Evolutionary conservation across 139 green algal genomes (phyloP).

Genomic region (Chlamydomonas schloesseri): DNA sequence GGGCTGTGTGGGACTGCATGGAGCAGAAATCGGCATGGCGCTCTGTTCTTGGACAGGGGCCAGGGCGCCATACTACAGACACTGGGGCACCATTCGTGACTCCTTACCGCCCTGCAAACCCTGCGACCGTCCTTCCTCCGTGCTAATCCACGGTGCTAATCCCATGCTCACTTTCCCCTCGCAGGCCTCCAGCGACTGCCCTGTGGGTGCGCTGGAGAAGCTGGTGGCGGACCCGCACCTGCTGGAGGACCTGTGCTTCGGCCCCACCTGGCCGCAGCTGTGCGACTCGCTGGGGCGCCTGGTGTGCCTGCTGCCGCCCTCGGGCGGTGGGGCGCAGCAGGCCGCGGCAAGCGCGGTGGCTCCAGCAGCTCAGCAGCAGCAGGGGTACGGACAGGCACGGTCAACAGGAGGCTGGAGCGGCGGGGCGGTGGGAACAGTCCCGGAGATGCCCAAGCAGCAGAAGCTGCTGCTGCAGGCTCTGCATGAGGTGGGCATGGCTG

Average conservation of each 20-base stretch:
- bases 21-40: no score
- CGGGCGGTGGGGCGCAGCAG: not conserved
- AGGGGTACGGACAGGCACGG: no score
- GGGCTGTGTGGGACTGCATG: not conserved
- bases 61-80: not conserved
- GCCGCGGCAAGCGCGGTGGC: not conserved
- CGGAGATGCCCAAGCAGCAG: not conserved
- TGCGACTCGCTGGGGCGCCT: constrained; percentile 14
- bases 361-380: not conserved
- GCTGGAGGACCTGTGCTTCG: constrained; percentile 35
- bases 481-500: not conserved
- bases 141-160: no score
- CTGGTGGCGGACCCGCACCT: constrained; percentile 25
- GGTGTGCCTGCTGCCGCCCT: not conserved
- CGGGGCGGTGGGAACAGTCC: not conserved
- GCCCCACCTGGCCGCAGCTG: constrained; percentile 28
- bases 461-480: constrained; percentile 20
- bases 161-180: not conserved
- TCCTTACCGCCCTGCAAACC: not conserved
- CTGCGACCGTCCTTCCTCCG: no score
- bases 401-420: not conserved
- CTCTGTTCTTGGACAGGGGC: no score
- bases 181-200: constrained; percentile 22
- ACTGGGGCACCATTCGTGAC: not conserved
- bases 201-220: not conserved